Evolutionary conservation across 2,329 filamentous ascomycete species (phyloP), one percentile per base, ranked within the genome.

Genomic region (Plectosphaerella plurivora): DNA sequence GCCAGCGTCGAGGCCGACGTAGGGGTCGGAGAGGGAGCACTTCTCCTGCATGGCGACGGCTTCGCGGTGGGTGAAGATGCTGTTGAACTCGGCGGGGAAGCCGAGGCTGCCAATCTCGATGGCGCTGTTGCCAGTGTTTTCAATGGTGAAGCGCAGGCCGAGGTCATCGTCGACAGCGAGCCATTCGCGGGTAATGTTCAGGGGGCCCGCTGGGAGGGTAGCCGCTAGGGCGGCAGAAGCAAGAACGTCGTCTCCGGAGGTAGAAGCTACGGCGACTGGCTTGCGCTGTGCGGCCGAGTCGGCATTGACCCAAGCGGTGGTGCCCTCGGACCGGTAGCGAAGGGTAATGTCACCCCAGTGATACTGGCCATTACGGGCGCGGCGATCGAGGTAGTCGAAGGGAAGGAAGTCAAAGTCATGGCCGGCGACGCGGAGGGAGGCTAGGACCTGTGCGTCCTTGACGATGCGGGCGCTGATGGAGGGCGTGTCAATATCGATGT

Each of bases 41-140:
- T 72, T 69, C 0, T 67, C 63, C 50, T 76, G 73, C 7, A 76
- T 81, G 7, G 80, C 73, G 3, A 66, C 65, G 0, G 79, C 72
- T 1, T 66, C 63, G 9, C 79, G 73, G 45, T 70, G 69, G 12
- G 74, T 81, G 59, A 84, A 84, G 57, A 85, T 83, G 62, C 77
- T 84, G 66, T 84, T 84, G 67, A 84, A 82, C 60, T 82, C 79
- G 18, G 79, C 73, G 0, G 81, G 81, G 49, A 85, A 76, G 0
- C 81, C 82, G 2, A 84, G 68, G 47, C 76, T 76, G 2, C 82
- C 82, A 5, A 85, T 63, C 53, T 84, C 81, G 3, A 84, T 52
- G 0, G 66, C 53, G 0, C 60, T 55, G 0, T 59, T 57, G 1
- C 63, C 74, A 0, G 63, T 63, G 54, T 83, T 84, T 10, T 66